Percentiles rank a stretch among this genome's conserved stretches.
These are phyloP conservation scores for Magnusiomyces sp. DNA, from an alignment of 1,139 yeast genomes.

Conservation along the genomic window DNA sequence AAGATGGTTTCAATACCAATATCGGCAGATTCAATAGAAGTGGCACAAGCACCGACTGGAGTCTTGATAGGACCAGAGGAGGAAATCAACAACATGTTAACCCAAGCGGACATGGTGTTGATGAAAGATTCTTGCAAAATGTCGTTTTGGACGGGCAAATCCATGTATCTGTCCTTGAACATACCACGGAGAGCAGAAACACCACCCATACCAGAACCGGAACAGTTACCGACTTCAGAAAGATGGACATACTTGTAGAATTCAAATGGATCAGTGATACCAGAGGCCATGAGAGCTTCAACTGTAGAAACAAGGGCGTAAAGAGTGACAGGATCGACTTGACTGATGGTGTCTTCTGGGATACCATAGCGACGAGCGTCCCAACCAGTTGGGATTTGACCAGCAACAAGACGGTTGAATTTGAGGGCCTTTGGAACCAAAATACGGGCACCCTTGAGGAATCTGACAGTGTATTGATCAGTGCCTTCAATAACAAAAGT, in stretches of 20 bases:
- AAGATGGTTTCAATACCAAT: conserved; percentile 89
- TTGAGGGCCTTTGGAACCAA: conserved; percentile 91
- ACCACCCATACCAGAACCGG: conserved; percentile 99
- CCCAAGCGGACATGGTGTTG: conserved; percentile 99
- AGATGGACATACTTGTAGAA: conserved; percentile 97
- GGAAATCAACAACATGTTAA: conserved; percentile 90
- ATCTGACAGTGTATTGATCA: conserved; percentile 85
- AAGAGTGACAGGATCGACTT: conserved; percentile 93
- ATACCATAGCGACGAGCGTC: conserved; percentile 92
- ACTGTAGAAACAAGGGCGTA: conserved; percentile 89
- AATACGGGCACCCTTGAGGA: conserved; percentile 88
- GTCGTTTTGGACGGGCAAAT: conserved; percentile 92
- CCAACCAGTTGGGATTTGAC: conserved; percentile 99
- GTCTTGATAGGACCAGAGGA: conserved; percentile 99
- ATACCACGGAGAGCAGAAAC: conserved; percentile 92
- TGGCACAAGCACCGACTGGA: conserved; percentile 99
- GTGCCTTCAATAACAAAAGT: conserved; percentile 79
- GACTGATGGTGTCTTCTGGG: conserved; percentile 82
- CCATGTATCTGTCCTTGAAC: conserved; percentile 91
- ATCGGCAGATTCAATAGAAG: conserved; percentile 96
- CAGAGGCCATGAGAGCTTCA: conserved; percentile 87
- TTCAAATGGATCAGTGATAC: conserved; percentile 97
- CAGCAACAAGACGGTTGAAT: conserved; percentile 95
- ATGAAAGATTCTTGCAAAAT: conserved; percentile 95
- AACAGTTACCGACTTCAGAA: conserved; percentile 97